These are phyloP conservation scores for Cinchona pubescens DNA, from an alignment of 257 asterid genomes.

Conservation along the genomic window DNA sequence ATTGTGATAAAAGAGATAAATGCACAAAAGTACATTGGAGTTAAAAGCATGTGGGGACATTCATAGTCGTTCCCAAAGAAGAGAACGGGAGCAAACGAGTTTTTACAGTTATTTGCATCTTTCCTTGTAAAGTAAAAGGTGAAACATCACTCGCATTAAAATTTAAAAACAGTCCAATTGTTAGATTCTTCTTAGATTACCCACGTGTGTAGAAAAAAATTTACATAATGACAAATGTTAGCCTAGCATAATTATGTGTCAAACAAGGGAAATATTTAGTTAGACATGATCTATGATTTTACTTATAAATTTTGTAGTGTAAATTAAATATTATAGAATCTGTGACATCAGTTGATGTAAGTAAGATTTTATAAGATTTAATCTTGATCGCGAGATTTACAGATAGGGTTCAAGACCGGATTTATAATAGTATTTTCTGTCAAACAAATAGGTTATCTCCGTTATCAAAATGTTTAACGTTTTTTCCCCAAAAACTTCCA, in stretches of 20 bases:
- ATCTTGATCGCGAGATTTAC: no score
- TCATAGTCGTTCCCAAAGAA: background rate
- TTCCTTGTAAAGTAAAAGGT: conserved; percentile 4
- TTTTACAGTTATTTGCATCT: conserved; percentile 26
- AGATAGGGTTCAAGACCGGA: no score
- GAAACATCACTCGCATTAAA: conserved; percentile 5
- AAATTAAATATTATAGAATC: no score
- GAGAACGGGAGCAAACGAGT: conserved; percentile 1
- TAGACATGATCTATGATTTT: no score
- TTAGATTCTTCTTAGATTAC: conserved; percentile 23
- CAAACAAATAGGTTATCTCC: no score
- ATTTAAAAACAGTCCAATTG: background rate
- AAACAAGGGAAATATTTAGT: no score
- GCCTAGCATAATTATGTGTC: background rate
- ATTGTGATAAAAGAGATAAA: background rate
- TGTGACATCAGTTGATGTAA: no score
- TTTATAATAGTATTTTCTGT: no score
- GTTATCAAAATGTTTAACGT: no score
- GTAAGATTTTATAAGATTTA: no score
- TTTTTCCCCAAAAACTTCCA: no score
- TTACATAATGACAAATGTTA: background rate
- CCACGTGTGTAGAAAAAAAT: background rate
- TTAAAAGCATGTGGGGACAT: background rate
- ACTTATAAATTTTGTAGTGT: no score
- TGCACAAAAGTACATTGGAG: background rate